Evolutionary conservation across 108 stramenopile species (phyloP).

Genomic region (Cyclotella baltica): DNA sequence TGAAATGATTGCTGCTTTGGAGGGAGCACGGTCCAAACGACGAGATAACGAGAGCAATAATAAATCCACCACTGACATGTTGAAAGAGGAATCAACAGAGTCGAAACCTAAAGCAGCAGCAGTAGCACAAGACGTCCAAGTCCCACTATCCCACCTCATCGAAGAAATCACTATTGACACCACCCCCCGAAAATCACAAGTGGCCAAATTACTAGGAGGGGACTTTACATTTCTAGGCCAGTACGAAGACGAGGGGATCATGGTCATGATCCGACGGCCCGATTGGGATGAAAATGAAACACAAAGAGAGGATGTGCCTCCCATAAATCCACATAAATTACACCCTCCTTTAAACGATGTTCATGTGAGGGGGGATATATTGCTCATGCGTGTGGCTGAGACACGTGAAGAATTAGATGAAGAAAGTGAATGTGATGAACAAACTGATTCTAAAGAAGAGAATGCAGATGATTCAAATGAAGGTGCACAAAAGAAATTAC

Average conservation of each 20-base stretch:
- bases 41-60: neutral
- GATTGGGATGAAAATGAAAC: conserved; percentile 36
- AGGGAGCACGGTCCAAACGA: conserved; percentile 16
- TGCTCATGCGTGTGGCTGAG: conserved; percentile 81
- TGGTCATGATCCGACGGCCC: conserved; percentile 74
- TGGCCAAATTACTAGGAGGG: conserved; percentile 68
- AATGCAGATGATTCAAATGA: neutral
- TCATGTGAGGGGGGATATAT: conserved; percentile 78
- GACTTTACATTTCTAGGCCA: conserved; percentile 89
- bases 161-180: conserved; percentile 80
- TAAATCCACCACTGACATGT: conserved; percentile 1
- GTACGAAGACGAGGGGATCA: conserved; percentile 85
- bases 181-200: conserved; percentile 78
- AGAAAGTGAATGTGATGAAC: conserved; percentile 42
- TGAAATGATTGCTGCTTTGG: conserved; percentile 22
- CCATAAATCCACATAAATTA: conserved; percentile 75
- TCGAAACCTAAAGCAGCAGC: conserved; percentile 5
- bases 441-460: conserved; percentile 27
- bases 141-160: conserved; percentile 58
- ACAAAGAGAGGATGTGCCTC: conserved; percentile 34
- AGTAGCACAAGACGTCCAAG: conserved; percentile 15
- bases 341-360: conserved; percentile 82
- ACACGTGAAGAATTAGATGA: conserved; percentile 67
- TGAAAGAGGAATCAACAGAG: neutral
- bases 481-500: neutral